Evolutionary conservation across 176 grass and related monocot genomes (phyloP), one percentile per base, ranked within the genome.

Genomic region (Oryza rufipogon): DNA sequence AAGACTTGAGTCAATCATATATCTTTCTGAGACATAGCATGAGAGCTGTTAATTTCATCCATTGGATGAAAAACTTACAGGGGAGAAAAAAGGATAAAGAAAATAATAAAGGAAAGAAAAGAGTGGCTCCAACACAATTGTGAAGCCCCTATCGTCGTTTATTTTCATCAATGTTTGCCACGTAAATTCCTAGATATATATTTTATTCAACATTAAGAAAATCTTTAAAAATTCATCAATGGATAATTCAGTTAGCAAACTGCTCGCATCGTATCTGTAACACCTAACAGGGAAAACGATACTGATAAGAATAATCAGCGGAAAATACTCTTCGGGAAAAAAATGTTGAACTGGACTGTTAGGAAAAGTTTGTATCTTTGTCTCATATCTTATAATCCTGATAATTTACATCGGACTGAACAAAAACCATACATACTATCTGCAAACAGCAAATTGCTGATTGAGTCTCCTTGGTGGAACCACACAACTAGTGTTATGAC

Each of bases 371-470:
- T 6, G 30, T 22, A 14, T 14, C 9, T 76, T 38, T 6, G 48
- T 58, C 10, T 41, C 36, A 39, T 41, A 63, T 78, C n/a, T 56
- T 65, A 45, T 26, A 44, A 3, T 65, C 58, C 12, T 28, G 38
- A 65, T 5, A 65, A 44, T 41, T 45, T 12, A 65, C 76, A 78
- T 65, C n/a, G 20, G 36, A 65, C 4, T 65, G 22, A 45, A 46
- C 58, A 78, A 63, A 41, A 61, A 28, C 7, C 56, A 10, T 61
- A 22, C 6, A 61, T 7, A 61, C 56, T 61, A 61, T 7, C 48
- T 42, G 70, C 81, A 91, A 15, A 85, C 34, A 70, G 74, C 52
- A n/a, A 90, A 39, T 58, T 81, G n/a, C 44, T 69, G 52, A 56
- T 56, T 56, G 16, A 56, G 48, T 51, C 48, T 51, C 48, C 16